Conservation (phyloP, 768 basidiomycete species). For the Lactarius indigo region DNA sequence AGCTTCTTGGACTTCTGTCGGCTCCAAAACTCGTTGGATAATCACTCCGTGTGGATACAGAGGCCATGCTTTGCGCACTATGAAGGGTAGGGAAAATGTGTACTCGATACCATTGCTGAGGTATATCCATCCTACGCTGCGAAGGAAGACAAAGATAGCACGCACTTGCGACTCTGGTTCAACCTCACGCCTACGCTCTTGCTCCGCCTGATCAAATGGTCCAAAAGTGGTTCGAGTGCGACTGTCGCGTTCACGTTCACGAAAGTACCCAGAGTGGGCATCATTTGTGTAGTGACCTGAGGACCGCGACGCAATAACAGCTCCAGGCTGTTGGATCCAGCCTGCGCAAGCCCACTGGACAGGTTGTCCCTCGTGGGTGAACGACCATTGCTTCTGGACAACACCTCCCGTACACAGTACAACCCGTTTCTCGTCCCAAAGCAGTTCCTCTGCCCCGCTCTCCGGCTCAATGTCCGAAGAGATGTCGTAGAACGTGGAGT, state of each 20-base stretch:
- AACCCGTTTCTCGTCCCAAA: conserved; percentile 65
- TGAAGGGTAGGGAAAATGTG: conserved; percentile 77
- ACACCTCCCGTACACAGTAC: conserved; percentile 64
- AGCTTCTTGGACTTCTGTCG: conserved; percentile 62
- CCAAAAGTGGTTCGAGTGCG: conserved; percentile 37
- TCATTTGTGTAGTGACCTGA: conserved; percentile 33
- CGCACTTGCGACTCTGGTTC: conserved; percentile 43
- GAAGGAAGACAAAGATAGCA: conserved; percentile 74
- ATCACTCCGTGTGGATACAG: conserved; percentile 74
- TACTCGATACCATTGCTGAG: conserved; percentile 68
- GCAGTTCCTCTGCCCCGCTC: conserved; percentile 52
- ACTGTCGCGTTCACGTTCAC: conserved; percentile 27
- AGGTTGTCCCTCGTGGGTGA: conserved; percentile 63
- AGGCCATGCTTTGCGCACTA: conserved; percentile 77
- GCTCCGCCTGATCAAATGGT: conserved; percentile 35
- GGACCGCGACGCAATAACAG: conserved; percentile 29
- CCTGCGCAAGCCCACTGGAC: conserved; percentile 83
- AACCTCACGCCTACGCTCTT: conserved; percentile 38
- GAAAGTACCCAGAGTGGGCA: conserved; percentile 28
- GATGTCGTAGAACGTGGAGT: conserved; percentile 6
- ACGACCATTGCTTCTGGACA: conserved; percentile 70
- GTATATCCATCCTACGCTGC: conserved; percentile 70
- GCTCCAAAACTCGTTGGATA: conserved; percentile 70
- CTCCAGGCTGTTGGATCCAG: conserved; percentile 53
- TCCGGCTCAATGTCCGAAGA: conserved; percentile 26